A percentile compares a stretch with the other conserved stretches of the same genome.
Evolutionary conservation across 2,329 filamentous ascomycete species (phyloP).

Genomic region (Coniochaeta pulveracea): DNA sequence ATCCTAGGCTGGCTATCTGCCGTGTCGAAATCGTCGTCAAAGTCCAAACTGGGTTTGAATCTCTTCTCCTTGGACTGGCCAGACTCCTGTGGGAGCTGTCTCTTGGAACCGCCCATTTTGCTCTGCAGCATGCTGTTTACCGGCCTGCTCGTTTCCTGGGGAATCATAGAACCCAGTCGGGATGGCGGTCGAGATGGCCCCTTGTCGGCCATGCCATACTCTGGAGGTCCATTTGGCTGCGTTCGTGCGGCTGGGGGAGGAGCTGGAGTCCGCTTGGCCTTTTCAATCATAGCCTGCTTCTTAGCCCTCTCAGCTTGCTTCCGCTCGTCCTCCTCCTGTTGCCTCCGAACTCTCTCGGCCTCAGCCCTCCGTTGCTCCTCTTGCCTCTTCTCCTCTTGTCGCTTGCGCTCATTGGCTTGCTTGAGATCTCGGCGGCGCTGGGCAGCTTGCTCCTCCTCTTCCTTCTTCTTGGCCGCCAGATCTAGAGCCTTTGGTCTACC

Average conservation of each 20-base stretch:
- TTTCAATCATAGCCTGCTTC: constrained; percentile 54
- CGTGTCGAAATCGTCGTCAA: constrained; percentile 51
- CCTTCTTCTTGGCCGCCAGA: constrained; percentile 69
- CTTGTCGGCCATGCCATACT: constrained; percentile 24
- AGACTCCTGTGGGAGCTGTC: too few relatives aligned
- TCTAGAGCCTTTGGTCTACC: constrained; percentile 61
- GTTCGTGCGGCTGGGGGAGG: constrained; percentile 48
- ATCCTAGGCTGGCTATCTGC: constrained; percentile 42
- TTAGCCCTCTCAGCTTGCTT: constrained; percentile 44
- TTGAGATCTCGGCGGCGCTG: constrained; percentile 75
- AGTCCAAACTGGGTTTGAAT: constrained; percentile 63
- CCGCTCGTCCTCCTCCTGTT: constrained; percentile 48
- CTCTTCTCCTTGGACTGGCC: constrained; percentile 70
- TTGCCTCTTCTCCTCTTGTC: constrained; percentile 55
- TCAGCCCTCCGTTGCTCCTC: constrained; percentile 51
- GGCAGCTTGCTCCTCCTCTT: constrained; percentile 71
- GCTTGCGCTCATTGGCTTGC: constrained; percentile 68
- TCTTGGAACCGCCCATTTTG: constrained; percentile 50
- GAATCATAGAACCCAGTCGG: constrained; percentile 43
- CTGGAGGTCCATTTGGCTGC: constrained; percentile 39
- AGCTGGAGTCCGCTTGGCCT: constrained; percentile 52
- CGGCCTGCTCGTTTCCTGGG: constrained; percentile 48
- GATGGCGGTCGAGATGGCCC: constrained; percentile 36
- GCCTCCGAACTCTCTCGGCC: too few relatives aligned
- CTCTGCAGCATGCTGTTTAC: constrained; percentile 53